phyloP scores from a whole-genome alignment of 805 yeast genomes.

The Metschnikowia bowlesiae region DNA sequence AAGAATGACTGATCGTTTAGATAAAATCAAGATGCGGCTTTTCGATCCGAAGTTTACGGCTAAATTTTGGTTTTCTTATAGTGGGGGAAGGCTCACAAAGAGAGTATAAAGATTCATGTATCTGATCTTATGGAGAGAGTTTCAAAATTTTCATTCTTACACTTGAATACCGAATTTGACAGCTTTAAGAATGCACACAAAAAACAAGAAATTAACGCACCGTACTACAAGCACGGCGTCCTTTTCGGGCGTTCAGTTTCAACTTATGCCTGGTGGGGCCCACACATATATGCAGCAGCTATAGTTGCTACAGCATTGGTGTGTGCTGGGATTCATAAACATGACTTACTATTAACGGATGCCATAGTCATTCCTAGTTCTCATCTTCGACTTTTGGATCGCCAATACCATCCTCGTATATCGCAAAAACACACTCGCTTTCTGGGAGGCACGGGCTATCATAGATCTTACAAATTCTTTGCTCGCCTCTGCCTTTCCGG shows the following conservation, averaged over 20 bases:
- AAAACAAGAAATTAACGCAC: background rate
- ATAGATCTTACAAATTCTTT: slow-evolving; percentile 88
- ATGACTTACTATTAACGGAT: background rate
- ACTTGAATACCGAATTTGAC: too few relatives aligned
- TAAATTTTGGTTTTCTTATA: too few relatives aligned
- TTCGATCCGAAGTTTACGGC: background rate
- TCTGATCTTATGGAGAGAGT: too few relatives aligned
- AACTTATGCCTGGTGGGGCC: background rate
- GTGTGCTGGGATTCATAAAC: background rate
- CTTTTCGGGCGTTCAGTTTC: background rate
- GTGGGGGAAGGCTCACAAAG: too few relatives aligned
- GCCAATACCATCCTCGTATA: slow-evolving; percentile 94
- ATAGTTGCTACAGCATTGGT: background rate
- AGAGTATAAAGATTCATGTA: too few relatives aligned
- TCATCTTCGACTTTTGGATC: slow-evolving; percentile 85
- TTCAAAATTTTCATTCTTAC: too few relatives aligned
- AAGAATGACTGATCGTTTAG: slow-evolving; percentile 14
- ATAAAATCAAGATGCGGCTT: slow-evolving; percentile 6
- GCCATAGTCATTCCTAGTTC: background rate
- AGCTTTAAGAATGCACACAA: background rate
- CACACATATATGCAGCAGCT: background rate
- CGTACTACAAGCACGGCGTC: background rate
- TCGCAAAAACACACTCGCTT: slow-evolving; percentile 90
- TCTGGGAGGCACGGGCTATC: slow-evolving; percentile 98
- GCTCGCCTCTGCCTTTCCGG: slow-evolving; percentile 87